These are phyloP conservation scores for Prorocentrum cordatum DNA, from an alignment of 169 alveolate species.

Conservation along the genomic window DNA sequence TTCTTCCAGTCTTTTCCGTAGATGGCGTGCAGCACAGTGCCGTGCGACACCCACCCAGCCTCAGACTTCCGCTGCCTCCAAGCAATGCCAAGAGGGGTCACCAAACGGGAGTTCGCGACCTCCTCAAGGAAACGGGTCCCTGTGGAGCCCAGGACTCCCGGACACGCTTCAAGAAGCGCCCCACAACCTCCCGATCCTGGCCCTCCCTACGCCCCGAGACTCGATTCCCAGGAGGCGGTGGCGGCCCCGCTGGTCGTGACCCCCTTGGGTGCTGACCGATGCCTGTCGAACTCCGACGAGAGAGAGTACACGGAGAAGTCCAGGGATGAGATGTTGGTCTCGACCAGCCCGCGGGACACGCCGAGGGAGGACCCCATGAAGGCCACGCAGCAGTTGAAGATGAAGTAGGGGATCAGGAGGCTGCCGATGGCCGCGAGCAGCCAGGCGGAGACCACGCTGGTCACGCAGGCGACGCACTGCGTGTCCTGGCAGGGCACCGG, in stretches of 20 bases:
- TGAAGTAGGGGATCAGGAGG: conserved; percentile 40
- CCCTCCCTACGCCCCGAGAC: no score
- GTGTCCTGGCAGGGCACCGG: not conserved
- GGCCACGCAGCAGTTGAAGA: conserved; percentile 39
- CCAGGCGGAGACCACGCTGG: conserved; percentile 18
- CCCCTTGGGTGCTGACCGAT: no score
- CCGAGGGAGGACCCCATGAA: conserved; percentile 46
- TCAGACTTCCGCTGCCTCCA: conserved; percentile 56
- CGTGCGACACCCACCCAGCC: conserved; percentile 52
- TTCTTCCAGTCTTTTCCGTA: conserved; percentile 50
- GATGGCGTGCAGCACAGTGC: conserved; percentile 22
- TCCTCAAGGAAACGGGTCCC: no score
- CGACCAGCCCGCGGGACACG: conserved; percentile 49
- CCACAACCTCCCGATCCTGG: no score
- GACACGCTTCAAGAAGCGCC: no score
- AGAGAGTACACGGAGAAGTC: conserved; percentile 36
- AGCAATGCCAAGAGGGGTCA: no score
- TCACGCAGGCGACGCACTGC: conserved; percentile 32
- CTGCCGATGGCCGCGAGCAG: conserved; percentile 6
- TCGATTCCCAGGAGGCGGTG: no score
- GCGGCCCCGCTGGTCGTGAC: no score
- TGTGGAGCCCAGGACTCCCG: no score
- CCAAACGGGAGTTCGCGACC: no score
- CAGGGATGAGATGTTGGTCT: conserved; percentile 53
- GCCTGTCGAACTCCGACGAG: conserved; percentile 30